These are phyloP conservation scores for Rosa persica DNA, from an alignment of 306 rosid species.

Conservation along the genomic window DNA sequence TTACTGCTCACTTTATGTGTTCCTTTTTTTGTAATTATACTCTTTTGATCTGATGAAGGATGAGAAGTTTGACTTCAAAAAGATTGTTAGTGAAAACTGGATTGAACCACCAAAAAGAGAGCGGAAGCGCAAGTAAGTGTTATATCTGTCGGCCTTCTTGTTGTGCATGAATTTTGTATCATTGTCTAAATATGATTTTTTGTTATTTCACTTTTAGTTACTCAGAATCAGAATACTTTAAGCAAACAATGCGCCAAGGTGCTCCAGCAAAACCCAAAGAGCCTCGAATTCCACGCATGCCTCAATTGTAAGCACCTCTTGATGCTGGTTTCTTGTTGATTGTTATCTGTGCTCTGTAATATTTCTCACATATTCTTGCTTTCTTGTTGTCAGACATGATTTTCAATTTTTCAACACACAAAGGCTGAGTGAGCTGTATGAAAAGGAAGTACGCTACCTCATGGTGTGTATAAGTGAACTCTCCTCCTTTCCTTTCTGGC, in stretches of 20 bases:
- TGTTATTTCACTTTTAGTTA: slow-evolving; percentile 48
- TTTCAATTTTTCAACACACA: slow-evolving; percentile 95
- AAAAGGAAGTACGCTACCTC: slow-evolving; percentile 95
- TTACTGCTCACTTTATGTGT: neutral
- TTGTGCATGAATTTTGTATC: slow-evolving; percentile 16
- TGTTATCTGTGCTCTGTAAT: neutral
- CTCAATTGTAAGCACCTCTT: slow-evolving; percentile 76
- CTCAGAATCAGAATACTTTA: slow-evolving; percentile 94
- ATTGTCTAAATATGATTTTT: slow-evolving; percentile 15
- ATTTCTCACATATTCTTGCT: slow-evolving; percentile 5
- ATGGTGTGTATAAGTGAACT: slow-evolving; percentile 64
- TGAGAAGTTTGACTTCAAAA: slow-evolving; percentile 91
- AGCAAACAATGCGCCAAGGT: slow-evolving; percentile 98
- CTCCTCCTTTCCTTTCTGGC: slow-evolving; percentile 12
- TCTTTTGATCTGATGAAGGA: slow-evolving; percentile 49
- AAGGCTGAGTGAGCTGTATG: slow-evolving; percentile 91
- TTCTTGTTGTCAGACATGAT: slow-evolving; percentile 65
- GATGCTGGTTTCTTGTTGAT: slow-evolving; percentile 9
- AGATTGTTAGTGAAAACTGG: slow-evolving; percentile 94
- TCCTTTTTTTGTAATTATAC: slow-evolving; percentile 1
- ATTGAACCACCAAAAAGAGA: slow-evolving; percentile 97
- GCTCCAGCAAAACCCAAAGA: slow-evolving; percentile 89
- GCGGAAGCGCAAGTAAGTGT: slow-evolving; percentile 86
- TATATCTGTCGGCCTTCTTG: slow-evolving; percentile 5
- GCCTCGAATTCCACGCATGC: slow-evolving; percentile 99